Percentiles rank a stretch among this genome's conserved stretches.
These are phyloP conservation scores for Betula pendula DNA, from an alignment of 306 rosid species.

Conservation along the genomic window DNA sequence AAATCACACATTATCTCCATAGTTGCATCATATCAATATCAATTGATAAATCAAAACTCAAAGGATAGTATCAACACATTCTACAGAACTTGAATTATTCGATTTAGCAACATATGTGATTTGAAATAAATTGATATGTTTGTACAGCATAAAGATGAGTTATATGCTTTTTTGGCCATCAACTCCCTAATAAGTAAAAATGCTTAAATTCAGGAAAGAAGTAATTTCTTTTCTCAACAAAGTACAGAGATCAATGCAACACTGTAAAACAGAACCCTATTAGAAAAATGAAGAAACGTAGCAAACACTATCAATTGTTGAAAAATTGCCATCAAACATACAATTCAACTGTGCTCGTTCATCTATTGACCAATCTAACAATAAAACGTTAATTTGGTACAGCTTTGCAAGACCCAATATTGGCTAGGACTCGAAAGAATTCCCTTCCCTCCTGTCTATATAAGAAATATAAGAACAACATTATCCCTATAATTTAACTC, in stretches of 20 bases:
- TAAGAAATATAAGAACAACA: too few relatives aligned
- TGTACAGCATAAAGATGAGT: background rate
- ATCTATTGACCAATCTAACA: background rate
- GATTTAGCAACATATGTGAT: too few relatives aligned
- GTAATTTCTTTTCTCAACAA: too few relatives aligned
- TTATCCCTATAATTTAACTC: too few relatives aligned
- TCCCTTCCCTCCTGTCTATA: too few relatives aligned
- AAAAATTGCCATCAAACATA: background rate
- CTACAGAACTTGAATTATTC: too few relatives aligned
- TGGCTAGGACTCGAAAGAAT: background rate
- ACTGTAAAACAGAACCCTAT: background rate
- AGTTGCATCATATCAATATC: background rate
- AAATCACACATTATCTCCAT: background rate
- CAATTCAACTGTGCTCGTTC: background rate
- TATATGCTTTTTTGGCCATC: background rate
- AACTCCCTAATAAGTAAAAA: background rate
- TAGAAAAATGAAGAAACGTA: background rate
- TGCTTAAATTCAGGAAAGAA: too few relatives aligned
- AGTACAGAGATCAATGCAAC: background rate
- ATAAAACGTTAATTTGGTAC: too few relatives aligned
- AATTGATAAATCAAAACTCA: background rate
- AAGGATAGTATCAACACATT: background rate
- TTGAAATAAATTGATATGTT: too few relatives aligned
- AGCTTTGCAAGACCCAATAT: background rate
- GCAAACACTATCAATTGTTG: background rate